Evolutionary conservation across 139 green algal species (phyloP), one percentile per base, ranked within the genome.

Genomic region (Mesostigma viride): DNA sequence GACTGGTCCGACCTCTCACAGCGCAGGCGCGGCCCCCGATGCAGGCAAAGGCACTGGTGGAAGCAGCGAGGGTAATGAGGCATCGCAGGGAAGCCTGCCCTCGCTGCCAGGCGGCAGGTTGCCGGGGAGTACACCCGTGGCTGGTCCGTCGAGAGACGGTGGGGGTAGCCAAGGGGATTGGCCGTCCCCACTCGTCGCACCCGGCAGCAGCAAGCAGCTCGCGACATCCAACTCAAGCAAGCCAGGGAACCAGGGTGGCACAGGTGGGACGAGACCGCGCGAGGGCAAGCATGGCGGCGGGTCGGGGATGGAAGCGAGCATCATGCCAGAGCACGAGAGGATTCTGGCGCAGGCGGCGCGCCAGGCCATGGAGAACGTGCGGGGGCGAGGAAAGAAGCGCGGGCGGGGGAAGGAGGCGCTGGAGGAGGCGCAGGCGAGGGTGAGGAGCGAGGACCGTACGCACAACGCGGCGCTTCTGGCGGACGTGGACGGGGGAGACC

Each of bases 381-480:
- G 58, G 53, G 30, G 45, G 45, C 4, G 65, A 70, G 17, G 65
- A 66, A 11, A 64, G 57, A 17, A 32, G 58, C 4, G 40, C 24
- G 31, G 30, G 5, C 20, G n/a, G 22, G 53, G 4, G 14, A 64
- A 30, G 26, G 27, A 65, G 53, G 31, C 28, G 33, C 56, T 53
- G 56, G 22, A 22, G 30, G 8, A 11, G 47, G 56, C 26, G 65
- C 4, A 6, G 28, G 6, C 17, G 3, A 5, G 3, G 58, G 3
- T 53, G 11, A n/a, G 5, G 27, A 36, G 56, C 28, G 31, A 32
- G 4, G 65, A n/a, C n/a, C 71, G 56, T 3, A 53, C 32, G 65
- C 67, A 73, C 57, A 73, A 73, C 17, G 67, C 57, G 28, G 67
- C 67, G 11, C 32, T 73, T 2, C 60, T 73, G 44, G n/a, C 61